These are phyloP conservation scores for Debaryomyces singareniensis DNA, from an alignment of 1,139 yeast genomes.

Conservation along the genomic window DNA sequence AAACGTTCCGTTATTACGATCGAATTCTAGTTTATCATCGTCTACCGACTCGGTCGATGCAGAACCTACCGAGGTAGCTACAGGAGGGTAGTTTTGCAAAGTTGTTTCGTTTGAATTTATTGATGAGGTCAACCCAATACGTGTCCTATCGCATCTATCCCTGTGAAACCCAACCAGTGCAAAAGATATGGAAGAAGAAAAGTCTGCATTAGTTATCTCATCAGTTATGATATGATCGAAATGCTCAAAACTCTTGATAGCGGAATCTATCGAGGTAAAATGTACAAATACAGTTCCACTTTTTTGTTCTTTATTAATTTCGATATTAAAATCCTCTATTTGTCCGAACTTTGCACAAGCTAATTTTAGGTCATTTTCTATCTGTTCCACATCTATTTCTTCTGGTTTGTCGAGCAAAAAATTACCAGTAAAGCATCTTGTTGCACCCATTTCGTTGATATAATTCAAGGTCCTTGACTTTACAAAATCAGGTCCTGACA, in stretches of 20 bases:
- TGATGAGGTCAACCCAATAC: not conserved
- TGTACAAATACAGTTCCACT: conserved; percentile 15
- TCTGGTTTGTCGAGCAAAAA: conserved; percentile 8
- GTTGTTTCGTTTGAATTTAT: not conserved
- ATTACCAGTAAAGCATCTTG: conserved; percentile 25
- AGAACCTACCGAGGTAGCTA: not conserved
- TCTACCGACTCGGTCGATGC: not conserved
- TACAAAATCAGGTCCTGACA: conserved; percentile 27
- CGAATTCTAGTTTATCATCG: too few relatives aligned
- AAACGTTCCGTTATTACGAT: too few relatives aligned
- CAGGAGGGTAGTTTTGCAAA: not conserved
- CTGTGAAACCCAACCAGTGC: conserved; percentile 18
- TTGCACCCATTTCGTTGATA: conserved; percentile 35
- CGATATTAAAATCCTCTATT: conserved; percentile 23
- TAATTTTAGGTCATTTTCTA: conserved; percentile 12
- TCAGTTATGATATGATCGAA: conserved; percentile 20
- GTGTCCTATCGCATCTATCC: conserved; percentile 33
- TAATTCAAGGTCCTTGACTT: conserved; percentile 39
- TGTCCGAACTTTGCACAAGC: conserved; percentile 30
- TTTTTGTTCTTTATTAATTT: conserved; percentile 1
- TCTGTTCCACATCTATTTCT: conserved; percentile 3
- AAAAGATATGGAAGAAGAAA: conserved; percentile 12
- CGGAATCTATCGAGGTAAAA: conserved; percentile 36
- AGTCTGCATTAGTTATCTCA: conserved; percentile 7
- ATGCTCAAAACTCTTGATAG: conserved; percentile 32